phyloP scores from a whole-genome alignment of 305 asterid genomes.

The Fraxinus ornus region DNA sequence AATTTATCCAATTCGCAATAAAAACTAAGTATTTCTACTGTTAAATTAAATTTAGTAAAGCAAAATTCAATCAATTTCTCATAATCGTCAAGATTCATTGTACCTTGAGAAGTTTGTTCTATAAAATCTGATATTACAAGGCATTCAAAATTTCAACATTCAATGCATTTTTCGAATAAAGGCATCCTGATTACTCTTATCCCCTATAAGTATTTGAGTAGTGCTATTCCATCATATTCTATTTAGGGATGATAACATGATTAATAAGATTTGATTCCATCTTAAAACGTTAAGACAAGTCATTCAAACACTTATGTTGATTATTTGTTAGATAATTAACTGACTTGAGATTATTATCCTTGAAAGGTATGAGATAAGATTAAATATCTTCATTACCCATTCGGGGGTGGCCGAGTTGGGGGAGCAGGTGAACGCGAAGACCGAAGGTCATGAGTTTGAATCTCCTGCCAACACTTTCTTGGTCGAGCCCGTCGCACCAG shows the following conservation, averaged over 20 bases:
- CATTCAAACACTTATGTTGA: not conserved
- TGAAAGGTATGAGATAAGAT: not conserved
- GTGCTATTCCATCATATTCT: slow-evolving; percentile 12
- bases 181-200: not conserved
- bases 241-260: not conserved
- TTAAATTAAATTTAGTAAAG: too few species aligned
- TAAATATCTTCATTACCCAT: not conserved
- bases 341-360: too few species aligned
- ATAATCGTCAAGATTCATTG: not conserved
- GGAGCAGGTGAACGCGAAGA: too few species aligned
- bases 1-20: not conserved
- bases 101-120: not conserved
- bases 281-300: not conserved
- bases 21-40: too few species aligned
- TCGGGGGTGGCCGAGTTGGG: too few species aligned
- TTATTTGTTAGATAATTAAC: too few species aligned
- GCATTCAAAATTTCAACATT: not conserved
- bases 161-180: too few species aligned
- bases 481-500: too few species aligned
- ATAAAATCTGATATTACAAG: not conserved
- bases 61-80: too few species aligned
- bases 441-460: too few species aligned
- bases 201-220: not conserved
- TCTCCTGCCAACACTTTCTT: too few species aligned
- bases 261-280: too few species aligned